Conservation (phyloP, 768 basidiomycete genomes). For the Candolleomyces eurysporus region DNA sequence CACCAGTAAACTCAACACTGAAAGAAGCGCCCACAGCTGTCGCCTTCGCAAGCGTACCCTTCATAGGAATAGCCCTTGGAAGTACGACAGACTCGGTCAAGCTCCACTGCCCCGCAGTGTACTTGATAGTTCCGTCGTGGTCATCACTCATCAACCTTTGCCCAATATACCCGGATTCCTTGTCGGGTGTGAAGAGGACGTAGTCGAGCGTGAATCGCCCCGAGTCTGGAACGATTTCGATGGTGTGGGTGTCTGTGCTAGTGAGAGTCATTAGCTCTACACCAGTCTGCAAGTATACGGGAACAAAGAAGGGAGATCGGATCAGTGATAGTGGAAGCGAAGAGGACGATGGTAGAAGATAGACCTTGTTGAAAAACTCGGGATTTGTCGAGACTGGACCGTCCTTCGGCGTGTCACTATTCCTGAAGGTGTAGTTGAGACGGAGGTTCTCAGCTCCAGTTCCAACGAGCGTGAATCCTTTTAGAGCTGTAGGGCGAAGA, state of each 20-base stretch:
- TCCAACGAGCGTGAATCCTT: not conserved
- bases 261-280: constrained; percentile 2
- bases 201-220: constrained; percentile 8
- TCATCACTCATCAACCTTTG: constrained; percentile 1
- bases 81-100: not conserved
- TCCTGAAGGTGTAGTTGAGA: not conserved
- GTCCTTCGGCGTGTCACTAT: not conserved
- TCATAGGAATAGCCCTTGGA: constrained; percentile 2
- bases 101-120: not conserved
- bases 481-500: not conserved
- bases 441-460: not conserved
- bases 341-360: not conserved
- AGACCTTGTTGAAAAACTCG: constrained; percentile 2
- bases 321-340: too few species aligned
- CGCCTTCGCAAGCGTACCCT: not conserved
- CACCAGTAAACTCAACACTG: constrained; percentile 1
- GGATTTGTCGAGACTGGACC: not conserved
- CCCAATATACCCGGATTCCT: not conserved
- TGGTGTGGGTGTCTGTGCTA: not conserved
- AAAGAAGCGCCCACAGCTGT: not conserved
- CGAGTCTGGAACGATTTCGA: not conserved
- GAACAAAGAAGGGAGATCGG: too few species aligned
- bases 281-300: not conserved
- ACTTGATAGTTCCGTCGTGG: not conserved
- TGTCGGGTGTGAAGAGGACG: constrained; percentile 3